Evolutionary conservation across 176 grass and related monocot species (phyloP), one percentile per base, ranked within the genome.

Genomic region (Aegilops sharonensis): DNA sequence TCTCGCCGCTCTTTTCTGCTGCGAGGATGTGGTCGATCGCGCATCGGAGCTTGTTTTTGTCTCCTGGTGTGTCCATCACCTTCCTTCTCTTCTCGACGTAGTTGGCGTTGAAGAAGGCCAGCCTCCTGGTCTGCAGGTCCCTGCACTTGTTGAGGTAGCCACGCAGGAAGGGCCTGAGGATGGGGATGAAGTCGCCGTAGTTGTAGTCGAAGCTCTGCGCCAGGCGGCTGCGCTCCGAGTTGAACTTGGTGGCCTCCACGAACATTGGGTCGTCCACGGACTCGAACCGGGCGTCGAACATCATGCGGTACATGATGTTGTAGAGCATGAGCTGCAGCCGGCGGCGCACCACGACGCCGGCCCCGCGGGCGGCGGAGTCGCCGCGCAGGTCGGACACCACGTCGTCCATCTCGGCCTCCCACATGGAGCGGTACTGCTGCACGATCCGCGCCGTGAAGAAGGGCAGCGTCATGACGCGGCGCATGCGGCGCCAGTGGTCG

Each of bases 181-280:
- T 84, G 18, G 90, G 95, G 86, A 97, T 97, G 88, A 97, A 97
- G 35, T 97, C 95, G n/a, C 94, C 95, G 30, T 97, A 97, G 72
- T 97, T 97, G 65, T 97, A 97, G 40, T 97, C 95, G 50, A 97
- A 97, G 88, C 95, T 97, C 92, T 97, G 95, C 21, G 95, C 90
- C 42, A 97, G 84, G 3, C 95, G 88, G 78, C 95, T 97, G 83
- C 95, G 87, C 84, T 97, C 92, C 7, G 56, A 59, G 56, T 59
- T 59, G 56, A 59, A 59, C 56, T 59, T 59, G 56, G 56, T 59
- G 56, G 20, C 56, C 56, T 59, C 18, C 6, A 59, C 56, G 56
- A 59, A 59, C 56, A 59, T 59, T 7, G 56, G 56, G 56, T 59
- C 56, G 56, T 59, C 56, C 18, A 59, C 56, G 18, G 56, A 59